A percentile compares a stretch with the other conserved stretches of the same genome.
Evolutionary conservation across 129 eudicot species (phyloP).

Genomic region (Silybum marianum): DNA sequence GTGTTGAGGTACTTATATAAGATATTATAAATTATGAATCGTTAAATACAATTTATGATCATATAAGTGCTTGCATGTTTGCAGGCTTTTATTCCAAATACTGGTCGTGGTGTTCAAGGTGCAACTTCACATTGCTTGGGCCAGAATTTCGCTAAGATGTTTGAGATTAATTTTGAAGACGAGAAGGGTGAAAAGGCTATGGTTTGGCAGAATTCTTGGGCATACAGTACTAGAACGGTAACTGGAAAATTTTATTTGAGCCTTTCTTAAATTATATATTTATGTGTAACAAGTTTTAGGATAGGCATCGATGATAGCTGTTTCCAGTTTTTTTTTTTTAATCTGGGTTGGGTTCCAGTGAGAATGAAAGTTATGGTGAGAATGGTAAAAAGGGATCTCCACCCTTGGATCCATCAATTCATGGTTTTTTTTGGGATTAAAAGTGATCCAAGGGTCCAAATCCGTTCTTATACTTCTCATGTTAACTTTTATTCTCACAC

Average conservation of each 20-base stretch:
- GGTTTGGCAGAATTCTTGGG: slow-evolving; percentile 99
- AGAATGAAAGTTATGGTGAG: no score
- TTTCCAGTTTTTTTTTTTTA: no score
- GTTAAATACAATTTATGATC: not conserved
- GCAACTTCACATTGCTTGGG: slow-evolving; percentile 98
- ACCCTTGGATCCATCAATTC: no score
- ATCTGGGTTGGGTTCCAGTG: no score
- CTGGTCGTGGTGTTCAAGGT: slow-evolving; percentile 97
- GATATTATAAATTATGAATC: not conserved
- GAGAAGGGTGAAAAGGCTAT: slow-evolving; percentile 83
- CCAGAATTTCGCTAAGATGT: slow-evolving; percentile 95
- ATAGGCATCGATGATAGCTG: no score
- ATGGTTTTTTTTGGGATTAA: no score
- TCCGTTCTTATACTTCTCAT: no score
- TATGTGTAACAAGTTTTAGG: not conserved
- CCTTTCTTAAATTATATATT: not conserved
- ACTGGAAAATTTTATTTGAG: not conserved
- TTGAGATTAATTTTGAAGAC: slow-evolving; percentile 81
- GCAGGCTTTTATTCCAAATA: slow-evolving; percentile 88
- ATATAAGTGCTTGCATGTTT: slow-evolving; percentile 1
- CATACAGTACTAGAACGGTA: slow-evolving; percentile 93
- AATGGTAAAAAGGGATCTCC: no score
- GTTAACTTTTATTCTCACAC: no score
- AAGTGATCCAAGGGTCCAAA: no score
- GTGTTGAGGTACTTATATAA: slow-evolving; percentile 67